These are phyloP conservation scores for Fusarium coicis DNA, from an alignment of 2,329 filamentous ascomycete genomes.

Conservation along the genomic window DNA sequence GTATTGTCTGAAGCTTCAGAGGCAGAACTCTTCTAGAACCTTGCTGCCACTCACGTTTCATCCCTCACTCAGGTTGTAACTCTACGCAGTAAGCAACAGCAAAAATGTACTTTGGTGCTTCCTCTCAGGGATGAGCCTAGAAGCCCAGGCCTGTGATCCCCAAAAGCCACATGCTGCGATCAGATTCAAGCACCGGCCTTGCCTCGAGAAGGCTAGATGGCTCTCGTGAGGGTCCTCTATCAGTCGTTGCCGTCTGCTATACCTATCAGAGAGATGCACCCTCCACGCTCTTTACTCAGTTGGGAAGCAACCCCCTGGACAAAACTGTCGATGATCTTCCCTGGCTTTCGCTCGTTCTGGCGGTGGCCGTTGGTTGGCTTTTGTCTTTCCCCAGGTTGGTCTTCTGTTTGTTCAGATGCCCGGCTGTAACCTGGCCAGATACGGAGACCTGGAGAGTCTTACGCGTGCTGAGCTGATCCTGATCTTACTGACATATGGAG, in stretches of 20 bases:
- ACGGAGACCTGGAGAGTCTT: constrained; percentile 17
- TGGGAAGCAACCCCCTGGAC: constrained; percentile 24
- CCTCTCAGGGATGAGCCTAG: constrained; percentile 38
- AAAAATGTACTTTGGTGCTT: constrained; percentile 12
- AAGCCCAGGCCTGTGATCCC: constrained; percentile 39
- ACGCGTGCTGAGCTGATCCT: constrained; percentile 10
- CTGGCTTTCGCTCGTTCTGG: constrained; percentile 33
- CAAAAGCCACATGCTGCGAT: constrained; percentile 45
- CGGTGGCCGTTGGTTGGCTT: constrained; percentile 18
- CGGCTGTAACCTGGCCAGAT: constrained; percentile 25
- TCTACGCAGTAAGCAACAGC: background rate
- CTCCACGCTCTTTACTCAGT: constrained; percentile 20
- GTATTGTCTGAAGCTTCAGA: constrained; percentile 14
- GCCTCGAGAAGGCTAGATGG: constrained; percentile 33
- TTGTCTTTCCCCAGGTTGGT: constrained; percentile 27
- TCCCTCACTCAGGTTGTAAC: constrained; percentile 1
- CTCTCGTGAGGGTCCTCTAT: constrained; percentile 29
- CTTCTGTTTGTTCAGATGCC: constrained; percentile 18
- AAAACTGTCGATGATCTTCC: constrained; percentile 33
- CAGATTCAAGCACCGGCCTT: constrained; percentile 41
- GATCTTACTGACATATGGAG: constrained; percentile 12
- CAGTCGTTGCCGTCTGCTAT: constrained; percentile 39
- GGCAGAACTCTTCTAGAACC: constrained; percentile 36
- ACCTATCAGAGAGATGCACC: constrained; percentile 32
- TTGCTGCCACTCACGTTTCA: constrained; percentile 4